Evolutionary conservation across 129 eudicot species (phyloP).

Genomic region (Flaveria bidentis): DNA sequence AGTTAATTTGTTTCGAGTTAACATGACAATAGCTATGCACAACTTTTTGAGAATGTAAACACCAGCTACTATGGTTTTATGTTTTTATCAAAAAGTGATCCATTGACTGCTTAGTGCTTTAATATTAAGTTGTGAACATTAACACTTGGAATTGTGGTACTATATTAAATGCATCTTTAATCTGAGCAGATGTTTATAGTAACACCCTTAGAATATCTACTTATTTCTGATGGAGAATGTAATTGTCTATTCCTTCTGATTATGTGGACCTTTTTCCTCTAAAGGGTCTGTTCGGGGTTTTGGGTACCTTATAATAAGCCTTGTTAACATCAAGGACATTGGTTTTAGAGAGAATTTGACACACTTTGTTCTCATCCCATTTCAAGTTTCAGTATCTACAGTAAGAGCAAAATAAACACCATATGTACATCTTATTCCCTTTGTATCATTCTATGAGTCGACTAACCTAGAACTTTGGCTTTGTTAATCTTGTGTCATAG

Average conservation of each 20-base stretch:
- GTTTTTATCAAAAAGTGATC: not conserved
- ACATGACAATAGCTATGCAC: not conserved
- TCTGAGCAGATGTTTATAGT: not conserved
- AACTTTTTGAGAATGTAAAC: not conserved
- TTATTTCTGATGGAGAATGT: too few species aligned
- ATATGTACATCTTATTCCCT: not conserved
- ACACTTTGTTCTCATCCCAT: not conserved
- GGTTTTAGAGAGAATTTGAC: not conserved
- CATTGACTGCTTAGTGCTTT: not conserved
- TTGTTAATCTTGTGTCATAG: not conserved
- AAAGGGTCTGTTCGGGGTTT: not conserved
- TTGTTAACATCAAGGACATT: not conserved
- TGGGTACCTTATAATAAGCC: not conserved
- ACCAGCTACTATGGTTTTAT: not conserved
- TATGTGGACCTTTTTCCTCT: not conserved
- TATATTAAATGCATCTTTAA: not conserved
- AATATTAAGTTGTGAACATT: not conserved
- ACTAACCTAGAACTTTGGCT: not conserved
- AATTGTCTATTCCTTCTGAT: too few species aligned
- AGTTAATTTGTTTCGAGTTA: not conserved
- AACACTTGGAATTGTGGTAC: not conserved
- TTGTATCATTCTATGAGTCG: slow-evolving; percentile 10
- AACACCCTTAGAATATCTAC: too few species aligned
- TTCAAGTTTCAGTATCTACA: not conserved
- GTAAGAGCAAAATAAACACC: not conserved